Evolutionary conservation across 169 alveolate genomes (phyloP).

Genomic region (Plasmodium yoelii): DNA sequence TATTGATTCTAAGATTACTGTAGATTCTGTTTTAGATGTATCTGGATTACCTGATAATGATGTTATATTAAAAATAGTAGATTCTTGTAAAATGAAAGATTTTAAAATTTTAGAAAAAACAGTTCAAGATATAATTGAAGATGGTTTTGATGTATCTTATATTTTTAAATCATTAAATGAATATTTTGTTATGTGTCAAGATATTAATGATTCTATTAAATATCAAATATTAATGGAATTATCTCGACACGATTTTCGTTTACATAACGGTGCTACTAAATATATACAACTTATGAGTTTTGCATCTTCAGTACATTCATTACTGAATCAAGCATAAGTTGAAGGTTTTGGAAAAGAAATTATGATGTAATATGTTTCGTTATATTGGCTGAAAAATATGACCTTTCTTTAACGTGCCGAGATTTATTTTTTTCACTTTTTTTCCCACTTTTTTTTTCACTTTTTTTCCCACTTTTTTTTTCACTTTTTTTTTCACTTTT

Average conservation of each 20-base stretch:
- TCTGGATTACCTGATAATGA: conserved; percentile 77
- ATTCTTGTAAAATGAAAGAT: conserved; percentile 75
- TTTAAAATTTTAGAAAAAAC: conserved; percentile 57
- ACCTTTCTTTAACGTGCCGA: background rate
- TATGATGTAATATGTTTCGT: too few species aligned
- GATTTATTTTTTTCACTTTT: too few species aligned
- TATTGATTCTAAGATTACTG: conserved; percentile 47
- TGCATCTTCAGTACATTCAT: conserved; percentile 50
- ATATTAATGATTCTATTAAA: conserved; percentile 37
- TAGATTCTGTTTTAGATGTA: conserved; percentile 77
- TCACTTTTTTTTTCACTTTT: too few species aligned
- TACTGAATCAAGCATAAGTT: conserved; percentile 10
- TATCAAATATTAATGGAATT: conserved; percentile 55
- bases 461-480: too few species aligned
- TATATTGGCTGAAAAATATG: too few species aligned
- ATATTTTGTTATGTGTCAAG: conserved; percentile 58
- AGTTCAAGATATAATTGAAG: conserved; percentile 63
- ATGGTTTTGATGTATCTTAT: conserved; percentile 74
- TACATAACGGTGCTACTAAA: conserved; percentile 62
- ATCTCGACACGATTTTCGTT: conserved; percentile 57
- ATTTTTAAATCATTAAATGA: conserved; percentile 55
- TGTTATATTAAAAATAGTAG: conserved; percentile 67
- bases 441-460: too few species aligned
- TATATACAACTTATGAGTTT: conserved; percentile 63
- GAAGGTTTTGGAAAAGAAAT: too few species aligned